Evolutionary conservation across 179 eudicot genomes (phyloP).

Genomic region (Drosera spatulata): DNA sequence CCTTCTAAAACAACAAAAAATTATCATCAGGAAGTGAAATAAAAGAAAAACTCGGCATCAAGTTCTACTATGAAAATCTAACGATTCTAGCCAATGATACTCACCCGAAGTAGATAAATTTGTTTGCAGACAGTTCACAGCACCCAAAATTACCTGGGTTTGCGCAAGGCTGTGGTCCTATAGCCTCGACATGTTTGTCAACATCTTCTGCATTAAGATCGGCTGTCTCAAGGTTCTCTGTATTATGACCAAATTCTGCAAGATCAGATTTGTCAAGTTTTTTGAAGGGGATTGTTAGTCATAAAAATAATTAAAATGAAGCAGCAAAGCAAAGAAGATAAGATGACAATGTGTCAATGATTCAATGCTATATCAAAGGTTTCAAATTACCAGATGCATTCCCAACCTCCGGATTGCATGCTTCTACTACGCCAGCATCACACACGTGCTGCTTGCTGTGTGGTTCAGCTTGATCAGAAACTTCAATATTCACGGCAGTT

Average conservation of each 20-base stretch:
- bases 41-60: too few relatives aligned
- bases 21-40: too few relatives aligned
- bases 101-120: too few relatives aligned
- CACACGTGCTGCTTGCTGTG: conserved; percentile 3
- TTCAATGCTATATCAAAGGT: too few relatives aligned
- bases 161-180: conserved; percentile 1
- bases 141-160: conserved; percentile 1
- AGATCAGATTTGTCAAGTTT: background rate
- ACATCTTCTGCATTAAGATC: conserved; percentile 1
- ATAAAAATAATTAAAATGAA: background rate
- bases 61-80: background rate
- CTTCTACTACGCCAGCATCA: background rate
- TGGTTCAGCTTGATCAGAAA: conserved; percentile 3
- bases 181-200: conserved; percentile 1
- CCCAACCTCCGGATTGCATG: conserved; percentile 8
- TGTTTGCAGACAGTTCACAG: too few relatives aligned
- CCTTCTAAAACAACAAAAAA: too few relatives aligned
- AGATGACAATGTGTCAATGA: background rate
- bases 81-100: background rate
- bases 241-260: conserved; percentile 12
- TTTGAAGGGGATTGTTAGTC: background rate
- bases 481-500: conserved; percentile 5
- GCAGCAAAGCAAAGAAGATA: background rate
- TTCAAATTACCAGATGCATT: conserved; percentile 11
- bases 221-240: conserved; percentile 7